These are phyloP conservation scores for Tulasnella sp. DNA, from an alignment of 768 basidiomycete genomes.

Conservation along the genomic window DNA sequence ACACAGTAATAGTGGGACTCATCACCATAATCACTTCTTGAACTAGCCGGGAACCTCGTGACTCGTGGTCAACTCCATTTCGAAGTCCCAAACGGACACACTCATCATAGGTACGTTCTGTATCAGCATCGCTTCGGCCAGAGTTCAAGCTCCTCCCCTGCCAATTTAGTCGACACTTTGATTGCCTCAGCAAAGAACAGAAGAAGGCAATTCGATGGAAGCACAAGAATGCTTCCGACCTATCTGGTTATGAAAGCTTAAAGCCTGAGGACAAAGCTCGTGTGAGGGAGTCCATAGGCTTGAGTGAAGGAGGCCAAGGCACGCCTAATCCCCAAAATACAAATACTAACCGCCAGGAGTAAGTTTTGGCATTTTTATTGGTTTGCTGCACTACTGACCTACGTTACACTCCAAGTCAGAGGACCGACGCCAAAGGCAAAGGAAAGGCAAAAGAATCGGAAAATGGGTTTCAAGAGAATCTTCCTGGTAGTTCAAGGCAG, in stretches of 20 bases:
- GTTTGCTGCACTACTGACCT: background rate
- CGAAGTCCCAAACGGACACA: too few species aligned
- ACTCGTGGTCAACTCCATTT: too few species aligned
- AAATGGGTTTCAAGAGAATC: background rate
- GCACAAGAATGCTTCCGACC: background rate
- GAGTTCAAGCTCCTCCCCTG: too few species aligned
- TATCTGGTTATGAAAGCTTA: background rate
- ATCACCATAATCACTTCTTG: too few species aligned
- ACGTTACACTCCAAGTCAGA: background rate
- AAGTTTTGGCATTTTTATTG: background rate
- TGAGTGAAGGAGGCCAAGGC: background rate
- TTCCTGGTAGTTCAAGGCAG: background rate
- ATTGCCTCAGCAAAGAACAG: background rate
- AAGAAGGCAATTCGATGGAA: background rate
- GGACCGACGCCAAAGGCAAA: background rate
- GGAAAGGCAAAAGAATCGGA: background rate
- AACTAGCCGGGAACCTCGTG: too few species aligned
- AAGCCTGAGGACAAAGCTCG: background rate
- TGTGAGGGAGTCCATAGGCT: background rate
- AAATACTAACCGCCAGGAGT: background rate
- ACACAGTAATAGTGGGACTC: too few species aligned
- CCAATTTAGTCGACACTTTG: too few species aligned
- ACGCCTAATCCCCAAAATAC: background rate
- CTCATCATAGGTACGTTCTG: too few species aligned
- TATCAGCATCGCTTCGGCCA: too few species aligned